Evolutionary conservation across 345 rosid species (phyloP).

Genomic region (Triadica sebifera): DNA sequence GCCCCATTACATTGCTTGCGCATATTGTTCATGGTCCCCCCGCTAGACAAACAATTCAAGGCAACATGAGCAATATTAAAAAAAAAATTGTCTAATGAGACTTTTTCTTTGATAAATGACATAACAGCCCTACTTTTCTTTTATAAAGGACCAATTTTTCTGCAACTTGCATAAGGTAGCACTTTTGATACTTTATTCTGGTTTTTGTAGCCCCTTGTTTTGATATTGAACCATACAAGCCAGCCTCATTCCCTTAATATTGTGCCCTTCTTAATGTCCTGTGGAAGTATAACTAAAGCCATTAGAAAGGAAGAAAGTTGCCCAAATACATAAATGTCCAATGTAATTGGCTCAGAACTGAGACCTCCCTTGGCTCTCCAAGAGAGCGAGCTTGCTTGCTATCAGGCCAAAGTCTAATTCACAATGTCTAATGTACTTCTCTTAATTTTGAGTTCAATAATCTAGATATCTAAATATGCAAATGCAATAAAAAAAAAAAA

Average conservation of each 20-base stretch:
- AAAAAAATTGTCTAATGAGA: slow-evolving; percentile 7
- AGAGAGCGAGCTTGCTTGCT: too few relatives aligned
- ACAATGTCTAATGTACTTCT: too few relatives aligned
- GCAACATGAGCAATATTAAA: slow-evolving; percentile 28
- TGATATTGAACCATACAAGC: slow-evolving; percentile 20
- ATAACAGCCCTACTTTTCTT: slow-evolving; percentile 36
- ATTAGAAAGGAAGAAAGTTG: neutral
- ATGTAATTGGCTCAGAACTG: too few relatives aligned
- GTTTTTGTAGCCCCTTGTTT: slow-evolving; percentile 14
- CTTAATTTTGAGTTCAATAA: too few relatives aligned
- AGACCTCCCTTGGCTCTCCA: too few relatives aligned
- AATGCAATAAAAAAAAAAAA: too few relatives aligned
- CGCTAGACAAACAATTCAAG: slow-evolving; percentile 32
- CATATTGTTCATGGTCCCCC: slow-evolving; percentile 36
- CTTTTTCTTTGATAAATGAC: slow-evolving; percentile 25
- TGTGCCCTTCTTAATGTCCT: slow-evolving; percentile 8
- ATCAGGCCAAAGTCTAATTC: too few relatives aligned
- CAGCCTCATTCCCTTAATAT: neutral
- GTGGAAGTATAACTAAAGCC: neutral
- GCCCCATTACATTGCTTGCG: slow-evolving; percentile 33
- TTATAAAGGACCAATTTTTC: slow-evolving; percentile 20
- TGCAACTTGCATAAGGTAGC: slow-evolving; percentile 43
- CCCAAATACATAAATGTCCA: neutral
- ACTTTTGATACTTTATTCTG: slow-evolving; percentile 35
- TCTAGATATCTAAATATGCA: too few relatives aligned